These are phyloP conservation scores for Annulohypoxylon nitens DNA, from an alignment of 495 filamentous ascomycete genomes.

Conservation along the genomic window DNA sequence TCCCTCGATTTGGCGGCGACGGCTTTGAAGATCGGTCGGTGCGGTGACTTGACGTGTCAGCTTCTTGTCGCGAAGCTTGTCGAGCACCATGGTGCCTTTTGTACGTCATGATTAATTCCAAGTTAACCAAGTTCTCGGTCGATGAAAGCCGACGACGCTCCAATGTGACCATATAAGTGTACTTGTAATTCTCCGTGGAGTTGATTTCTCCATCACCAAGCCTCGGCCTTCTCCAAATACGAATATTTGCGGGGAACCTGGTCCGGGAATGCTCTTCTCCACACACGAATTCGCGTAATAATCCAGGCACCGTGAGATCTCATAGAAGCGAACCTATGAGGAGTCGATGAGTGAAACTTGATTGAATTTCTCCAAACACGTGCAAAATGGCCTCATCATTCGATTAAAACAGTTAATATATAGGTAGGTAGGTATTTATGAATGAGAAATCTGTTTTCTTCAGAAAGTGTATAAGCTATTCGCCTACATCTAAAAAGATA, in stretches of 20 bases:
- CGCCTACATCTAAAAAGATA: neutral
- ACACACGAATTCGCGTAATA: conserved; percentile 20
- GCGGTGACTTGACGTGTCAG: neutral
- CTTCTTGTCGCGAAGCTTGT: neutral
- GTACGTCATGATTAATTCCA: conserved; percentile 17
- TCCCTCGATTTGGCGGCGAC: neutral
- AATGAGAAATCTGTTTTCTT: neutral
- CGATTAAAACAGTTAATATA: neutral
- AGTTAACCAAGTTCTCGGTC: conserved; percentile 14
- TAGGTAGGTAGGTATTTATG: neutral
- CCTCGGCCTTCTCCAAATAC: conserved; percentile 19
- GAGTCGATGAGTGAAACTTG: neutral
- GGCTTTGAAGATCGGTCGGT: neutral
- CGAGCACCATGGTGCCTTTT: conserved; percentile 11
- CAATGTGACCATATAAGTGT: conserved; percentile 6
- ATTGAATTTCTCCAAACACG: neutral
- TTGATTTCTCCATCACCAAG: conserved; percentile 19
- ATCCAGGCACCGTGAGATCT: conserved; percentile 7
- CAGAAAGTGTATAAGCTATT: neutral
- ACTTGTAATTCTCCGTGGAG: conserved; percentile 11
- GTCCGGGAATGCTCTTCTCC: conserved; percentile 23
- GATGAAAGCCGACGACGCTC: conserved; percentile 1
- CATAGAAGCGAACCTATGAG: conserved; percentile 43
- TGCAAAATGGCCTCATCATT: neutral
- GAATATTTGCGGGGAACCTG: conserved; percentile 38